Percentiles rank a stretch among this genome's conserved stretches.
phyloP scores from a whole-genome alignment of 2,329 filamentous ascomycete species.

The Fonsecaea monophora region DNA sequence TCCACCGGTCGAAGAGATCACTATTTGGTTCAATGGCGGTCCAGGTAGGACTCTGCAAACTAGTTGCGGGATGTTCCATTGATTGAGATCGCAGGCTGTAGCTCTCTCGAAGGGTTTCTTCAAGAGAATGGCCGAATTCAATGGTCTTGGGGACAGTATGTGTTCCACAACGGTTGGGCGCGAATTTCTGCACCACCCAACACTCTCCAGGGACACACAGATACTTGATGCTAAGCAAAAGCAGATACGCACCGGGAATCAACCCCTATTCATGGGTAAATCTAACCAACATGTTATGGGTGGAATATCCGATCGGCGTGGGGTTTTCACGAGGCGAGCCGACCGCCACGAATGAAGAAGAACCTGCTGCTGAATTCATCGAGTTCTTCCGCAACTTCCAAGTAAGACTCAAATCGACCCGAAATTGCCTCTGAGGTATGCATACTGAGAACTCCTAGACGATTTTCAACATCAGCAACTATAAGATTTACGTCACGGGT shows the following conservation, averaged over 20 bases:
- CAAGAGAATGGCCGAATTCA: conserved; percentile 46
- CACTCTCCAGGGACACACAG: neutral
- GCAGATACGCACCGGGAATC: conserved; percentile 33
- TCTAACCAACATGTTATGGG: conserved; percentile 51
- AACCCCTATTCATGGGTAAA: conserved; percentile 47
- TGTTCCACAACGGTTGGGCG: neutral
- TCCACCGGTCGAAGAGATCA: conserved; percentile 37
- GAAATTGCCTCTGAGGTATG: neutral
- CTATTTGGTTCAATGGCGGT: conserved; percentile 40
- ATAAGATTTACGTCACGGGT: conserved; percentile 62
- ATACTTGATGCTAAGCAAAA: neutral
- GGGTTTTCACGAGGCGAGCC: conserved; percentile 40
- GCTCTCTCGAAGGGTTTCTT: conserved; percentile 43
- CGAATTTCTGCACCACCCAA: neutral
- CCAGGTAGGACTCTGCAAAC: conserved; percentile 27
- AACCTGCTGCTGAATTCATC: conserved; percentile 56
- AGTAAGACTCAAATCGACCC: conserved; percentile 7
- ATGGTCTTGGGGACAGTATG: conserved; percentile 41
- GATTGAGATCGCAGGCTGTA: conserved; percentile 25
- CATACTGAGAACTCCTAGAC: conserved; percentile 45
- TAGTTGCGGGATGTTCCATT: neutral
- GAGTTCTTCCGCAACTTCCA: conserved; percentile 62
- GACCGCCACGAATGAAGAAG: conserved; percentile 56
- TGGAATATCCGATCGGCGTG: conserved; percentile 38
- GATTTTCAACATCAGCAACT: conserved; percentile 52